Conservation (phyloP, 176 grass and related monocot genomes). For the Poa annua region DNA sequence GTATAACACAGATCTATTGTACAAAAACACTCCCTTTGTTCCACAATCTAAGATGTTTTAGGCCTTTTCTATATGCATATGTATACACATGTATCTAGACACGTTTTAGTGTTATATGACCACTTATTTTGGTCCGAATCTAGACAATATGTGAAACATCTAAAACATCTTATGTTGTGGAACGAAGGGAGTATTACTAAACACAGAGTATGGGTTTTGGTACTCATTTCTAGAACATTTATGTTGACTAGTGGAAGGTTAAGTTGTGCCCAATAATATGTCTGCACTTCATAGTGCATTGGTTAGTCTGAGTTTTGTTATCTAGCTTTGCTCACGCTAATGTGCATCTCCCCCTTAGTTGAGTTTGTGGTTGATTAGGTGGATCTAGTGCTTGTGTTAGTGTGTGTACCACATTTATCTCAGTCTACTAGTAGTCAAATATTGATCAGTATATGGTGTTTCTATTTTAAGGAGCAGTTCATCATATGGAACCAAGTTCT, state of each 20-base stretch:
- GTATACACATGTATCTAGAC: too few relatives aligned
- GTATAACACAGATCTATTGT: neutral
- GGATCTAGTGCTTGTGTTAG: neutral
- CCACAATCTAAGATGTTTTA: too few relatives aligned
- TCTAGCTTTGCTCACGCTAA: neutral
- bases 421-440: neutral
- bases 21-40: neutral
- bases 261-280: neutral
- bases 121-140: too few relatives aligned
- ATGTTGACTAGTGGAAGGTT: conserved; percentile 10
- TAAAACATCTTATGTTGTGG: too few relatives aligned
- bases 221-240: neutral
- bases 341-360: neutral
- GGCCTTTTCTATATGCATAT: too few relatives aligned
- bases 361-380: neutral
- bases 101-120: too few relatives aligned
- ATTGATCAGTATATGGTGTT: neutral
- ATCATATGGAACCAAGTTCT: neutral
- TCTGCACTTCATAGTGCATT: neutral
- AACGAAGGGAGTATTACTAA: neutral
- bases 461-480: neutral
- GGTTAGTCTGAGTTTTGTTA: neutral
- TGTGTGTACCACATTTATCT: neutral
- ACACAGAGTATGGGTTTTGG: conserved; percentile 9
- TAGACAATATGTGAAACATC: too few relatives aligned